Percentiles rank a stretch among this genome's conserved stretches.
Evolutionary conservation across 2,329 filamentous ascomycete species (phyloP).

Genomic region (Zymoseptoria pseudotritici): DNA sequence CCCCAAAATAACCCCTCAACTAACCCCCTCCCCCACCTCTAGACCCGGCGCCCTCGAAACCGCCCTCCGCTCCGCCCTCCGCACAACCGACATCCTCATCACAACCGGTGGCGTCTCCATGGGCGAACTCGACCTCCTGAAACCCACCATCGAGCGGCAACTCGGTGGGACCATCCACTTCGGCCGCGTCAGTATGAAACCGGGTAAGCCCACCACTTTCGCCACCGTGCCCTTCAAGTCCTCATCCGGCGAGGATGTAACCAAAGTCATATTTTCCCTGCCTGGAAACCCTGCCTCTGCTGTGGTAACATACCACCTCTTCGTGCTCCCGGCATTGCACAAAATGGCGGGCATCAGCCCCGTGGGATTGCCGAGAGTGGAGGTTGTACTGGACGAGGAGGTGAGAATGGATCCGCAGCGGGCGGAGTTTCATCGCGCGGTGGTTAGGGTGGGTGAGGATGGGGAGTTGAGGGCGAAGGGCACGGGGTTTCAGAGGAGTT

Average conservation of each 20-base stretch:
- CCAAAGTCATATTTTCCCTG: slow-evolving; percentile 75
- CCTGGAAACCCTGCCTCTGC: slow-evolving; percentile 93
- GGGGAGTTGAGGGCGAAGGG: slow-evolving; percentile 67
- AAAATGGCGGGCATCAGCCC: slow-evolving; percentile 62
- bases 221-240: slow-evolving; percentile 68
- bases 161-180: slow-evolving; percentile 94
- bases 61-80: slow-evolving; percentile 65
- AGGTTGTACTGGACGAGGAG: slow-evolving; percentile 64
- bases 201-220: slow-evolving; percentile 95
- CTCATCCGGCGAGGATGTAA: slow-evolving; percentile 47
- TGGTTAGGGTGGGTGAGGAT: slow-evolving; percentile 57
- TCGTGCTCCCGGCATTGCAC: slow-evolving; percentile 82
- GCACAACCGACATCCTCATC: slow-evolving; percentile 71
- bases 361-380: slow-evolving; percentile 62
- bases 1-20: neutral
- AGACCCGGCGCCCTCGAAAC: slow-evolving; percentile 66
- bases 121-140: slow-evolving; percentile 94
- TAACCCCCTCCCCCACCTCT: slow-evolving; percentile 12
- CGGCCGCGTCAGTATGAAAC: slow-evolving; percentile 94
- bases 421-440: slow-evolving; percentile 83
- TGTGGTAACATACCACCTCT: slow-evolving; percentile 86
- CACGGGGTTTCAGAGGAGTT: slow-evolving; percentile 86
- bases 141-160: slow-evolving; percentile 85
- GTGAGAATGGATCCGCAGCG: slow-evolving; percentile 67
- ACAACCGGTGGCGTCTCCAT: slow-evolving; percentile 94